Evolutionary conservation across 148 eudicot species (phyloP).

Genomic region (Amaranthus hypochondriacus): DNA sequence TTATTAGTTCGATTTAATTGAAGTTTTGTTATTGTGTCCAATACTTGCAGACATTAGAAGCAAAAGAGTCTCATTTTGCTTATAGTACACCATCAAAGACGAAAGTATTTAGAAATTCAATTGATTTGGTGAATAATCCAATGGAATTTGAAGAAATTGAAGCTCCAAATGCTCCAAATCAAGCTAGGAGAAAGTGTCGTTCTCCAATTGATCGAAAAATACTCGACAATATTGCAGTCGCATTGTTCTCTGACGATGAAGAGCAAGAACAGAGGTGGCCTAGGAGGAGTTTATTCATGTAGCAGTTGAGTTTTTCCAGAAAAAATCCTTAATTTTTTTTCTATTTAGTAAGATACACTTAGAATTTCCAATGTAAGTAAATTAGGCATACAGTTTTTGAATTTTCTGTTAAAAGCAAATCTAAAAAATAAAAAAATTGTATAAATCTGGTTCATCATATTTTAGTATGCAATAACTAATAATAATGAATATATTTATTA

Average conservation of each 20-base stretch:
- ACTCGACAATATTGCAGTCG: constrained; percentile 43
- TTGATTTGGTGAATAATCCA: constrained; percentile 23
- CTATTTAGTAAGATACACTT: too few species aligned
- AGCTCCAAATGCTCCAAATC: constrained; percentile 64
- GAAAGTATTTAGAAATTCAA: constrained; percentile 31
- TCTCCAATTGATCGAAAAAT: constrained; percentile 34
- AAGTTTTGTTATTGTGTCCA: not conserved
- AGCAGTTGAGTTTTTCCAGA: not conserved
- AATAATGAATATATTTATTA: too few species aligned
- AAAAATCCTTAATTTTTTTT: too few species aligned
- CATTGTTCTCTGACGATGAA: constrained; percentile 37
- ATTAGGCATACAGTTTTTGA: too few species aligned
- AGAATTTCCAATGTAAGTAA: too few species aligned
- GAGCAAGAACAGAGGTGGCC: constrained; percentile 32
- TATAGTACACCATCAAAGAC: constrained; percentile 59
- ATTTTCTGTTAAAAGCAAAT: too few species aligned
- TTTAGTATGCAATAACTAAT: too few species aligned
- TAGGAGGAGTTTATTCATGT: constrained; percentile 30
- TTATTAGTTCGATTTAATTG: not conserved
- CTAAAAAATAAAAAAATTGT: too few species aligned
- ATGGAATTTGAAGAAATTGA: constrained; percentile 15
- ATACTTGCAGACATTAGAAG: constrained; percentile 46
- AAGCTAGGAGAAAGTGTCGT: constrained; percentile 25
- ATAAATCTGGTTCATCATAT: too few species aligned
- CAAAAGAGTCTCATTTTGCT: constrained; percentile 55